Percentiles rank a stretch among this genome's conserved stretches.
Evolutionary conservation across 305 asterid species (phyloP).

Genomic region (Ilex paraguariensis): DNA sequence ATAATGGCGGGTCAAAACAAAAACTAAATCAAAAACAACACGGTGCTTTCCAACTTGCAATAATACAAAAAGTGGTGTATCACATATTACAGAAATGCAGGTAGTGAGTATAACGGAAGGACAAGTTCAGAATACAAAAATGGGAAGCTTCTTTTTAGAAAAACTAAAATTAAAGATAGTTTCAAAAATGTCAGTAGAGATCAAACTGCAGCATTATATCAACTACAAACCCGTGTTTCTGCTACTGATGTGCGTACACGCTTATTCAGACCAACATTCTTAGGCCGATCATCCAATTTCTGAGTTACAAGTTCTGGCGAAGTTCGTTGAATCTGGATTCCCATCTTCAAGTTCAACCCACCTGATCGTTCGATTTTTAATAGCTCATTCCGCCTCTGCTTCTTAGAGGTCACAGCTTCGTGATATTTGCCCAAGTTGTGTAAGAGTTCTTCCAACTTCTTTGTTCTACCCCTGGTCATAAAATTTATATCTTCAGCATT

Average conservation of each 20-base stretch:
- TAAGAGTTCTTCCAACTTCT: constrained; percentile 67
- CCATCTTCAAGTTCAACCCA: constrained; percentile 64
- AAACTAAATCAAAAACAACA: too few relatives aligned
- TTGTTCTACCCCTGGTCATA: constrained; percentile 73
- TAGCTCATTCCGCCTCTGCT: constrained; percentile 73
- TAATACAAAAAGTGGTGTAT: too few relatives aligned
- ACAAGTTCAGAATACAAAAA: too few relatives aligned
- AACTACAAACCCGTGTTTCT: constrained; percentile 79
- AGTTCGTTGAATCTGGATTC: constrained; percentile 67
- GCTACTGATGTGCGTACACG: constrained; percentile 87
- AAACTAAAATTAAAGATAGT: neutral
- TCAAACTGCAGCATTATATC: constrained; percentile 12
- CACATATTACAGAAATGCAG: too few relatives aligned
- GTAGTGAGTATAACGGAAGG: too few relatives aligned
- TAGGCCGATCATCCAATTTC: constrained; percentile 79
- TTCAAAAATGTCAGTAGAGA: constrained; percentile 16
- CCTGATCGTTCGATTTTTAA: constrained; percentile 65
- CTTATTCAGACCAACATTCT: constrained; percentile 69
- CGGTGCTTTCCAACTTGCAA: too few relatives aligned
- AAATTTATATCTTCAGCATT: constrained; percentile 2
- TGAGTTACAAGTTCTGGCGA: constrained; percentile 54
- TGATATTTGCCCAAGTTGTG: constrained; percentile 53
- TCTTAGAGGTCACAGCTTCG: constrained; percentile 61
- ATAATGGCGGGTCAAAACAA: too few relatives aligned
- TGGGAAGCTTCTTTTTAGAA: too few relatives aligned